A percentile compares a stretch with the other conserved stretches of the same genome.
Evolutionary conservation across 371 early-diverging fungal genomes (phyloP).

Genomic region (Mortierella sp.): DNA sequence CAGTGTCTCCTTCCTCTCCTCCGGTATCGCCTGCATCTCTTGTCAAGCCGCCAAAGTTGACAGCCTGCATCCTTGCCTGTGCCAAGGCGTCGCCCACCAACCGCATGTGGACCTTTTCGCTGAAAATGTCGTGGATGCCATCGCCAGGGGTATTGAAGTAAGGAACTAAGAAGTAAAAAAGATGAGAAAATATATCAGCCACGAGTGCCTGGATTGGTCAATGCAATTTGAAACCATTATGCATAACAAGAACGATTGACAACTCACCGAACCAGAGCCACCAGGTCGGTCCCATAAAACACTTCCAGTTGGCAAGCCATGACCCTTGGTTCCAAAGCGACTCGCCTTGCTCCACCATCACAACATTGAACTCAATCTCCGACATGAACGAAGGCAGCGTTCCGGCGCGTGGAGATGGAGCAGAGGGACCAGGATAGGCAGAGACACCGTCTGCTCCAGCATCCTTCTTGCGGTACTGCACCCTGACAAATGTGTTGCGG

Average conservation of each 20-base stretch:
- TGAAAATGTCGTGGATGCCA: slow-evolving; percentile 66
- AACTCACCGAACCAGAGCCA: slow-evolving; percentile 60
- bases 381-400: slow-evolving; percentile 18
- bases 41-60: slow-evolving; percentile 31
- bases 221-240: neutral
- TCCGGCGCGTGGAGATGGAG: neutral
- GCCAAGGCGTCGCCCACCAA: slow-evolving; percentile 61
- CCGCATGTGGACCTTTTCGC: slow-evolving; percentile 59
- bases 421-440: slow-evolving; percentile 1
- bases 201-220: too few relatives aligned
- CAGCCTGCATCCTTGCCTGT: slow-evolving; percentile 56
- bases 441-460: slow-evolving; percentile 12
- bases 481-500: slow-evolving; percentile 38
- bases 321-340: slow-evolving; percentile 56
- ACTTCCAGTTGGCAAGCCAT: slow-evolving; percentile 57
- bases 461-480: slow-evolving; percentile 37
- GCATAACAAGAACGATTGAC: neutral
- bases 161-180: slow-evolving; percentile 23
- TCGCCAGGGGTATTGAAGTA: slow-evolving; percentile 61
- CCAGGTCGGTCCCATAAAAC: slow-evolving; percentile 56
- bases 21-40: neutral
- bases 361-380: slow-evolving; percentile 43
- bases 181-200: neutral
- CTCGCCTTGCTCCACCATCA: slow-evolving; percentile 51
- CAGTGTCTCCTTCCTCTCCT: neutral